Percentiles rank a stretch among this genome's conserved stretches.
Conservation (phyloP, 441 rosid genomes). For the Gossypium schwendimanii region DNA sequence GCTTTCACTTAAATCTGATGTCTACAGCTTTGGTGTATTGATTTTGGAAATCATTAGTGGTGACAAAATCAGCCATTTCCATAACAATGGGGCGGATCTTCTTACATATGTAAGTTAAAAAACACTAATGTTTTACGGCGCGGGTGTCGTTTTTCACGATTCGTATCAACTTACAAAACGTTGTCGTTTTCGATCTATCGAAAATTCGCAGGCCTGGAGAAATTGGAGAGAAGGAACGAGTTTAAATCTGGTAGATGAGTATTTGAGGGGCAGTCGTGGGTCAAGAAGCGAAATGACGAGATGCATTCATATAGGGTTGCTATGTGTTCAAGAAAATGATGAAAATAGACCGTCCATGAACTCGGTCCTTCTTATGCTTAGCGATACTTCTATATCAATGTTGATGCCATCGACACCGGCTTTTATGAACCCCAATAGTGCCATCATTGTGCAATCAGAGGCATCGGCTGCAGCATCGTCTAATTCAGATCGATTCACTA, state of each 20-base stretch:
- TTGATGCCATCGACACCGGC: neutral
- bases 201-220: conserved; percentile 9
- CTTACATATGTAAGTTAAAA: conserved; percentile 3
- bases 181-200: neutral
- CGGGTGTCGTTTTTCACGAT: too few species aligned
- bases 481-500: neutral
- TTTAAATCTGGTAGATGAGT: conserved; percentile 21
- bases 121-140: too few species aligned
- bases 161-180: too few species aligned
- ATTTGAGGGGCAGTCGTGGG: conserved; percentile 8
- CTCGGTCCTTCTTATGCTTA: conserved; percentile 3
- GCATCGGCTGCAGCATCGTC: neutral
- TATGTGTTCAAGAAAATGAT: conserved; percentile 6
- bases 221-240: conserved; percentile 13
- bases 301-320: conserved; percentile 9
- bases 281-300: conserved; percentile 6
- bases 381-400: neutral
- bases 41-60: conserved; percentile 27
- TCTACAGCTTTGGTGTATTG: conserved; percentile 30
- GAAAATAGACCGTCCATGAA: conserved; percentile 11
- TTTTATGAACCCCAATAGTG: neutral
- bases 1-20: conserved; percentile 27
- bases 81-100: conserved; percentile 1
- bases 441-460: neutral
- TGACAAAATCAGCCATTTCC: neutral